Evolutionary conservation across 2,329 filamentous ascomycete genomes (phyloP), one percentile per base, ranked within the genome.

Genomic region (Hyphodiscus sp.): DNA sequence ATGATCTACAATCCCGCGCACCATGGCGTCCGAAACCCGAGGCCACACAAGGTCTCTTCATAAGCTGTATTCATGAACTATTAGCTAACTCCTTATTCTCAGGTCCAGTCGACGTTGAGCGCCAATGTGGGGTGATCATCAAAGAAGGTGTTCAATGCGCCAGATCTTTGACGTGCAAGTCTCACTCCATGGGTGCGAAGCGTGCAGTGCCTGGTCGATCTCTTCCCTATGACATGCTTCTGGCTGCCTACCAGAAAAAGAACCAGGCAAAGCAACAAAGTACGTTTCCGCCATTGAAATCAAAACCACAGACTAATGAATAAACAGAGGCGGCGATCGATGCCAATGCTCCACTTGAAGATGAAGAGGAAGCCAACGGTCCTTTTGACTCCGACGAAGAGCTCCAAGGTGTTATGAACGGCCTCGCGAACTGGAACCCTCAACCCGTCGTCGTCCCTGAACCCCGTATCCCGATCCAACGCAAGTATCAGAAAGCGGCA

Each of bases 191-290:
- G 91, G 91, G 91, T 11, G 87, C 91, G 5, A 96, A 96, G 71
- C 80, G 91, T 62, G 87, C 87, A 0, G 91, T 96, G 2, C 87
- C 89, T 5, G 91, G 91, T 0, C 80, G 91, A 57, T 94, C 88
- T 45, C 73, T 95, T 55, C 91, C 91, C 1, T 96, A 96, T 67
- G 91, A 96, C 69, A 94, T 95, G 86, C 75, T 96, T 41, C 78
- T 96, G 41, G 85, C 87, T 15, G 86, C 87, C 8, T 94, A 94
- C 66, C 89, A 94, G 70, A 96, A 97, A 79, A 97, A 96, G 77
- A 99, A 99, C 65, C 94, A 97, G 70, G 94, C 94, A 20, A 95
- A 96, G 67, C 89, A 96, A 74, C 94, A 97, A 71, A 95, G 89
- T 91, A 77, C 73, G 86, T 79, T 19, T 44, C 33, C 26, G 26